phyloP scores from a whole-genome alignment of 441 rosid species.

The Adansonia madagascariensis region DNA sequence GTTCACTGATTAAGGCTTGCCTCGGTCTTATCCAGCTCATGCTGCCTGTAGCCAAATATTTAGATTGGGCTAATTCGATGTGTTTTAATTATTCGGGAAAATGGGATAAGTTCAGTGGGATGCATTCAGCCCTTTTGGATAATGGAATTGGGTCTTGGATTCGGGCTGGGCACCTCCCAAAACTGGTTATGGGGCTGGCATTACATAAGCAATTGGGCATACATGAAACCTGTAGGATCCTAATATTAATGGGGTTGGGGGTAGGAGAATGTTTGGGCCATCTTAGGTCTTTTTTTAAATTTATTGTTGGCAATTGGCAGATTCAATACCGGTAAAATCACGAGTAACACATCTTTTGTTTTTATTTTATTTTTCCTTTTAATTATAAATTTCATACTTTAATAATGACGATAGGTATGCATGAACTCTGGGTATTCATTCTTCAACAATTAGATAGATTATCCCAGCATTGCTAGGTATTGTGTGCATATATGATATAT shows the following conservation, averaged over 20 bases:
- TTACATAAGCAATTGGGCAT: conserved; percentile 17
- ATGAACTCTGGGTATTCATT: not conserved
- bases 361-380: no score
- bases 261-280: conserved; percentile 44
- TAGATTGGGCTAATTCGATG: conserved; percentile 59
- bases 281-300: conserved; percentile 54
- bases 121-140: conserved; percentile 39
- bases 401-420: not conserved
- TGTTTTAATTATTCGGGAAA: conserved; percentile 52
- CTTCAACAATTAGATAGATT: not conserved
- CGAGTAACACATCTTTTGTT: no score
- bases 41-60: conserved; percentile 24
- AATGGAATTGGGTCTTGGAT: conserved; percentile 53
- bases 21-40: conserved; percentile 38
- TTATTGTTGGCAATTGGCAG: conserved; percentile 26
- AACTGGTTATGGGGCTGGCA: conserved; percentile 52
- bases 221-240: conserved; percentile 46
- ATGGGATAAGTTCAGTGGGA: conserved; percentile 50
- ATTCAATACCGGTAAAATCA: no score
- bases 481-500: no score
- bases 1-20: conserved; percentile 19
- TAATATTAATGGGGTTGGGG: conserved; percentile 40
- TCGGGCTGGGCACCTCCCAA: conserved; percentile 36
- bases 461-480: not conserved
- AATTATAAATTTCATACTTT: no score